phyloP scores from a whole-genome alignment of 768 basidiomycete species.

The Heimioporus sp. region DNA sequence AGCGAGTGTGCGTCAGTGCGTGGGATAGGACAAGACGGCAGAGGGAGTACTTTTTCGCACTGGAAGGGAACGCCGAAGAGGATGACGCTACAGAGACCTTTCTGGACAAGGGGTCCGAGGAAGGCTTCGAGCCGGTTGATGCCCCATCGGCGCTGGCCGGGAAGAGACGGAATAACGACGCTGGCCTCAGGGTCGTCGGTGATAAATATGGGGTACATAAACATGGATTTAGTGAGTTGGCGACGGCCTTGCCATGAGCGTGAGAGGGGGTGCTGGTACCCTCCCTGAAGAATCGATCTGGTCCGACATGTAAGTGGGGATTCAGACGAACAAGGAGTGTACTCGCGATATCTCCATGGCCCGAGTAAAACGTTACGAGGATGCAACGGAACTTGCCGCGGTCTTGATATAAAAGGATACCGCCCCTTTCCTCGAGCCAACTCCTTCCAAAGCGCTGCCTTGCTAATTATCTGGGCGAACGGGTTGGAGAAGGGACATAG shows the following conservation, averaged over 20 bases:
- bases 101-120: constrained; percentile 81
- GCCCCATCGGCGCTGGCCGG: constrained; percentile 92
- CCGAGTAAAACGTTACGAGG: too few relatives aligned
- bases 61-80: constrained; percentile 89
- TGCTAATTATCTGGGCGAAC: too few relatives aligned
- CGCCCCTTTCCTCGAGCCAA: too few relatives aligned
- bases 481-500: too few relatives aligned
- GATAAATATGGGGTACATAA: constrained; percentile 99
- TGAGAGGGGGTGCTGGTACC: constrained; percentile 88
- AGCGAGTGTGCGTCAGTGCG: neutral
- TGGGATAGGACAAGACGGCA: neutral
- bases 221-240: constrained; percentile 83
- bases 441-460: too few relatives aligned
- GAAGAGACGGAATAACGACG: constrained; percentile 72
- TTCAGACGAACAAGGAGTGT: neutral
- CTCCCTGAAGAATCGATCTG: constrained; percentile 85
- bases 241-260: constrained; percentile 85
- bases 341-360: constrained; percentile 48
- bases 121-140: constrained; percentile 87
- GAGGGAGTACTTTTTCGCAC: constrained; percentile 63
- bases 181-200: constrained; percentile 90
- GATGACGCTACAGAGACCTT: constrained; percentile 89
- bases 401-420: too few relatives aligned
- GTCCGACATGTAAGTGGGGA: neutral
- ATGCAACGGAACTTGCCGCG: too few relatives aligned